Percentiles rank a stretch among this genome's conserved stretches.
These are phyloP conservation scores for Malassezia pachydermatis DNA, from an alignment of 1,284 basidiomycete genomes.

Conservation along the genomic window DNA sequence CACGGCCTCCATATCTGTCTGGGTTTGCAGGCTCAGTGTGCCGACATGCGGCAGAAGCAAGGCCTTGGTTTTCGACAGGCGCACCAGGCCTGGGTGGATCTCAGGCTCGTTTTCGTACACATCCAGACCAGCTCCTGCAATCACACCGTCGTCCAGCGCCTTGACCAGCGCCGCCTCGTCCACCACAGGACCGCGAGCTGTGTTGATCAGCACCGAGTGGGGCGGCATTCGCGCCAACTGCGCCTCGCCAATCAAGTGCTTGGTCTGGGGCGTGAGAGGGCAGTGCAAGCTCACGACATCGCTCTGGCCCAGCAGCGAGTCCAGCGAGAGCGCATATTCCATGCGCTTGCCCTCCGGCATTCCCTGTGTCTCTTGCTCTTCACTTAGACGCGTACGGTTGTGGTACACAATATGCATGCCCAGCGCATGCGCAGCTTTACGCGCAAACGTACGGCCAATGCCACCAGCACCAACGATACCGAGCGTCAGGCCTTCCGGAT, in stretches of 20 bases:
- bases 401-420: constrained; percentile 40
- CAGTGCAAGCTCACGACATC: constrained; percentile 53
- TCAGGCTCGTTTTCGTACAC: constrained; percentile 69
- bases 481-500: constrained; percentile 32
- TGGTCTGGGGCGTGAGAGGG: constrained; percentile 50
- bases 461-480: constrained; percentile 42
- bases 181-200: constrained; percentile 51
- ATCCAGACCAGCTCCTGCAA: constrained; percentile 65
- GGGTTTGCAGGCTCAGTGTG: constrained; percentile 45
- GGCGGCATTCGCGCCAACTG: constrained; percentile 49
- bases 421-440: constrained; percentile 35
- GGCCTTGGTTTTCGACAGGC: constrained; percentile 25
- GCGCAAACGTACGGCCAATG: constrained; percentile 33
- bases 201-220: constrained; percentile 51
- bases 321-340: constrained; percentile 39
- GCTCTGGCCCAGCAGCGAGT: constrained; percentile 47
- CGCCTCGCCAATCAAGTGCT: constrained; percentile 46
- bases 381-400: constrained; percentile 28
- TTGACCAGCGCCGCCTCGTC: constrained; percentile 46
- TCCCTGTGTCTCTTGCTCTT: constrained; percentile 38
- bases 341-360: constrained; percentile 24
- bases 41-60: constrained; percentile 37
- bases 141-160: constrained; percentile 27
- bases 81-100: constrained; percentile 24
- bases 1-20: constrained; percentile 47